Base-by-base conservation (phyloP, 345 rosid species). In the Gossypium arboreum region DNA sequence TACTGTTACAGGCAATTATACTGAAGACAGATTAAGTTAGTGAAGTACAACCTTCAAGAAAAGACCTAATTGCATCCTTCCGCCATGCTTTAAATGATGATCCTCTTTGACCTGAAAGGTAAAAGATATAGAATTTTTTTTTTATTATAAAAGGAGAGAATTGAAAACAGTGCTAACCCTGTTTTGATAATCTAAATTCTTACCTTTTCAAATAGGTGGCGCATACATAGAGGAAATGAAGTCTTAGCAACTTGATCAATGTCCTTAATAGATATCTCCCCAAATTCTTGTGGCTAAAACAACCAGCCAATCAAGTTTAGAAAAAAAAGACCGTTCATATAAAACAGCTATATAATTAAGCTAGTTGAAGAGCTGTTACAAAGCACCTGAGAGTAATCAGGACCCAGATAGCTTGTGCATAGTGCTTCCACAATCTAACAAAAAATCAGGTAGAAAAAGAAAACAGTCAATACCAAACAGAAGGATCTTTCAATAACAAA, bases 51-150 rank as follows among this genome's bases (percentile, higher is more conserved):
- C 98, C 94, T 95, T 93, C 68, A 95, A 85, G 73, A 89, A 95
- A 9, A 90, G 99, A 73, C 97, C 99, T 72, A 95, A 82, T 78
- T 95, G 98, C 97, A 95, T 95, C 86, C 98, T 88, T 73, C 98
- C 99, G 73, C 96, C 96, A 79, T 95, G 98, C 86, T 95, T 91
- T 52, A 95, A 78, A 86, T 91, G 98, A 78, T 94, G 99, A 82
- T 95, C 97, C 82, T 91, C 98, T 84, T 89, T 86, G 55, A 95
- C 87, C 97, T 93, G 79, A 48, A 48, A 52, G 34, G 61, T 52
- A 34, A 69, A 39, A 41, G 17, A 67, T 22, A 44, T 24, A 34
- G 44, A 44, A 77, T 34, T 78, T 77, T 18, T 78, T 29, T 5
- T 52, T 52, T 70, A 11, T 54, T 20, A 52, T 29, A 48, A 55